Percentiles rank a stretch among this genome's conserved stretches.
These are phyloP conservation scores for Pseudevernia furfuracea DNA, from an alignment of 495 filamentous ascomycete species.

Conservation along the genomic window DNA sequence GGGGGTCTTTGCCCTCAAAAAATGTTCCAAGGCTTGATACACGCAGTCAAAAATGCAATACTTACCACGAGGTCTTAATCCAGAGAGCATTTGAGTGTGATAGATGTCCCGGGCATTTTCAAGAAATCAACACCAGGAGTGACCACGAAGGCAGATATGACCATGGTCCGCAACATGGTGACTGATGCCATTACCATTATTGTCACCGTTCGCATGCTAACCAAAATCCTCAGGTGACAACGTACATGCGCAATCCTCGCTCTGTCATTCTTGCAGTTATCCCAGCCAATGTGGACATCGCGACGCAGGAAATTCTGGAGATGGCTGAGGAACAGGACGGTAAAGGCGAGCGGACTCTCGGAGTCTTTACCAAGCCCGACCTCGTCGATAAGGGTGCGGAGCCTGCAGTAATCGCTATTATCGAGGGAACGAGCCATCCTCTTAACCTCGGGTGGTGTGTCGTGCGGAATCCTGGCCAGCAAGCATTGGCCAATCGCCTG, in stretches of 20 bases:
- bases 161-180: conserved; percentile 41
- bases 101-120: conserved; percentile 60
- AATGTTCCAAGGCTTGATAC: too few species aligned
- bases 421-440: conserved; percentile 36
- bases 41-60: too few species aligned
- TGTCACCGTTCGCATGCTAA: too few species aligned
- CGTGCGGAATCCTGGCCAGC: conserved; percentile 47
- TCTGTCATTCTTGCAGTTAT: conserved; percentile 54
- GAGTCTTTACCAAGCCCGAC: conserved; percentile 57
- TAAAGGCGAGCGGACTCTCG: conserved; percentile 45
- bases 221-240: too few species aligned
- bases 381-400: conserved; percentile 45
- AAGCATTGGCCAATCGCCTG: conserved; percentile 25
- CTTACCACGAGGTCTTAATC: too few species aligned
- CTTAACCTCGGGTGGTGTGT: conserved; percentile 49
- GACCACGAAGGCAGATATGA: conserved; percentile 44
- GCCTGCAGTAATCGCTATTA: conserved; percentile 37
- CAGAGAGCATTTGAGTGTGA: conserved; percentile 53
- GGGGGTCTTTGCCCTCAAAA: too few species aligned
- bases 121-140: conserved; percentile 42
- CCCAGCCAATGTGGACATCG: conserved; percentile 57
- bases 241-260: conserved; percentile 46
- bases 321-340: conserved; percentile 45
- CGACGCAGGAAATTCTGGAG: conserved; percentile 51
- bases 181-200: too few species aligned